These are phyloP conservation scores for Pleurotus tuoliensis DNA, from an alignment of 768 basidiomycete genomes.

Conservation along the genomic window DNA sequence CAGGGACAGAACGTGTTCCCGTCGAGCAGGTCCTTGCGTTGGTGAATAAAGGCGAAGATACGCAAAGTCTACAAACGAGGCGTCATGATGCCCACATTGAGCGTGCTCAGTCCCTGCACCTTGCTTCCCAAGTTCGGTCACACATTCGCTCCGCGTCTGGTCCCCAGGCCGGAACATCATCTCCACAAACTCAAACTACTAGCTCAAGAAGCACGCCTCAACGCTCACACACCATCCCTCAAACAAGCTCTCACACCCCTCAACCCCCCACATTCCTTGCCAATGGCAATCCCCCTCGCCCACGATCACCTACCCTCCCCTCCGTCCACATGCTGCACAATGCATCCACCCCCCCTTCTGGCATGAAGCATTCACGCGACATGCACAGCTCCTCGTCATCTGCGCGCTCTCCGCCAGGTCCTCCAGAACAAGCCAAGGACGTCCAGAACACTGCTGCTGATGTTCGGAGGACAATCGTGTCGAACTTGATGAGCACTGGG, in stretches of 20 bases:
- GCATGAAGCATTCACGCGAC: background rate
- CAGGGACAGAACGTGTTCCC: slow-evolving; percentile 57
- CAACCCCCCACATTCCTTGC: background rate
- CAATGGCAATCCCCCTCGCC: slow-evolving; percentile 2
- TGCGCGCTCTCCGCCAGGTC: background rate
- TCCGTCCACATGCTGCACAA: slow-evolving; percentile 1
- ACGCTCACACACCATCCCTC: background rate
- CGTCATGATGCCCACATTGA: background rate
- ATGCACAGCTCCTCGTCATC: background rate
- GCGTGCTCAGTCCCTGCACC: background rate
- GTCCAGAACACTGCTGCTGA: slow-evolving; percentile 3
- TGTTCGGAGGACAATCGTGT: slow-evolving; percentile 3
- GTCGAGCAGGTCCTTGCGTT: slow-evolving; percentile 26
- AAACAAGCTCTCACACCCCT: background rate
- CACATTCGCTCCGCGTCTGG: background rate
- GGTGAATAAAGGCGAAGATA: slow-evolving; percentile 1
- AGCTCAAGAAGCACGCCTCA: background rate
- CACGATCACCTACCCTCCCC: slow-evolving; percentile 2
- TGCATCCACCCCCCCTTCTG: background rate
- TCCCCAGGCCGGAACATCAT: background rate
- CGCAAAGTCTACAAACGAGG: background rate
- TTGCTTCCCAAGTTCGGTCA: background rate
- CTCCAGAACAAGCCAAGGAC: slow-evolving; percentile 4
- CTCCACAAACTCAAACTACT: background rate
- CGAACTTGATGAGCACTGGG: slow-evolving; percentile 1